Conservation (phyloP, 495 filamentous ascomycete genomes). For the Sabuloglossum arenarium region DNA sequence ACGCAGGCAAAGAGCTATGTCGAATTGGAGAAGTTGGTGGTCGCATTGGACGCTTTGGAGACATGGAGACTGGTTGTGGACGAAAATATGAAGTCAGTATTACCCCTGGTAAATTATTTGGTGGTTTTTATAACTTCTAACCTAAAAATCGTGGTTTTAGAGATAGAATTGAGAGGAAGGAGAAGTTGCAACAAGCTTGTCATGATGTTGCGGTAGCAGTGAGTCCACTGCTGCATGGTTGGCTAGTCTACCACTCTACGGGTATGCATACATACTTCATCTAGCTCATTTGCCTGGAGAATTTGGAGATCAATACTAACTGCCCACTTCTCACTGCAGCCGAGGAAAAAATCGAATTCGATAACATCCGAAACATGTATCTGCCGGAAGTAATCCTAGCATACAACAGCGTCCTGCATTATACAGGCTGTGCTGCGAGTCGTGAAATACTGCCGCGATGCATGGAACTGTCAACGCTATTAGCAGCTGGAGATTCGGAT, state of each 20-base stretch:
- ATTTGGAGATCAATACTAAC: background rate
- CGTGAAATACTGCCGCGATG: constrained; percentile 47
- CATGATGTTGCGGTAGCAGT: constrained; percentile 1
- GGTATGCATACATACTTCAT: background rate
- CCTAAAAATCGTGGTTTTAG: background rate
- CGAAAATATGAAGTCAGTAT: constrained; percentile 23
- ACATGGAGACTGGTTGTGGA: constrained; percentile 29
- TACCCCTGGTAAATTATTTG: background rate
- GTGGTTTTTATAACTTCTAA: background rate
- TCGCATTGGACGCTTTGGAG: constrained; percentile 44
- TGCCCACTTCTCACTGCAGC: background rate
- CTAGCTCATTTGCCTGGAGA: no score
- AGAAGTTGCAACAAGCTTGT: background rate
- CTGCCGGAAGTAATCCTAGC: constrained; percentile 64
- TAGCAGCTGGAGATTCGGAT: constrained; percentile 42
- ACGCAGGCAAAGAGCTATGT: constrained; percentile 39
- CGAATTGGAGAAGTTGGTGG: constrained; percentile 51
- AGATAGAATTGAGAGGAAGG: background rate
- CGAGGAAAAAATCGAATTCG: constrained; percentile 6
- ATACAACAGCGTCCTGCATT: constrained; percentile 56
- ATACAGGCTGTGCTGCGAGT: constrained; percentile 38
- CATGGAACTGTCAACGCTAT: constrained; percentile 52
- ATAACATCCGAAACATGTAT: constrained; percentile 44
- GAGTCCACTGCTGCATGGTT: background rate
- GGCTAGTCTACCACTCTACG: background rate